Conservation (phyloP, 352 stramenopile genomes). For the Globisporangium irregulare region DNA sequence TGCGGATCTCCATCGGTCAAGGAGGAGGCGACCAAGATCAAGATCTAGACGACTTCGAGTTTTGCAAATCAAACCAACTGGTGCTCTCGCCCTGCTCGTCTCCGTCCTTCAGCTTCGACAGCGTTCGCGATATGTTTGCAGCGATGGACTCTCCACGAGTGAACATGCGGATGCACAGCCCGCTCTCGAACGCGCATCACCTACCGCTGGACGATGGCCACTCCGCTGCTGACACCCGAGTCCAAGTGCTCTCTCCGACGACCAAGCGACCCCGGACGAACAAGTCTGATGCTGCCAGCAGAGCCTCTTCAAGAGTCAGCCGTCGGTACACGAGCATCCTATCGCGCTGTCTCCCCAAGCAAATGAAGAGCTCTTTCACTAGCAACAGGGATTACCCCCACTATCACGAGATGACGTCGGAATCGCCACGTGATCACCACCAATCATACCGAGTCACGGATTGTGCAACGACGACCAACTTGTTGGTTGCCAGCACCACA, state of each 20-base stretch:
- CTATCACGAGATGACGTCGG: background rate
- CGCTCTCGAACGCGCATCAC: background rate
- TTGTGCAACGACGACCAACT: background rate
- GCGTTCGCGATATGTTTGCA: constrained; percentile 11
- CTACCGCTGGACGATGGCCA: background rate
- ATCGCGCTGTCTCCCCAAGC: constrained; percentile 9
- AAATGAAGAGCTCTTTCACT: constrained; percentile 7
- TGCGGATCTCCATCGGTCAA: constrained; percentile 9
- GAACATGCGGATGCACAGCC: background rate
- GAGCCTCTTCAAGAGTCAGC: background rate
- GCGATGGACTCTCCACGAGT: constrained; percentile 9
- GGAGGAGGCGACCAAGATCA: background rate
- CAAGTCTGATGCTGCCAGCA: background rate
- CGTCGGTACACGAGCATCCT: constrained; percentile 17
- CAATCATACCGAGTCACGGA: constrained; percentile 9
- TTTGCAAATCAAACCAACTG: background rate
- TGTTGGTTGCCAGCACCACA: background rate
- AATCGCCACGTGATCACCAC: constrained; percentile 3
- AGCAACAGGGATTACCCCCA: background rate
- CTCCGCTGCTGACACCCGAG: background rate
- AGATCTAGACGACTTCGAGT: background rate
- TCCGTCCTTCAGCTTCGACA: constrained; percentile 20
- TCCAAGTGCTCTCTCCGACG: constrained; percentile 14
- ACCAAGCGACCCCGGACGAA: constrained; percentile 14
- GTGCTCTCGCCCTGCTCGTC: constrained; percentile 11